Evolutionary conservation across 495 filamentous ascomycete genomes (phyloP), one percentile per base, ranked within the genome.

Genomic region (Penicillium flavigenum): DNA sequence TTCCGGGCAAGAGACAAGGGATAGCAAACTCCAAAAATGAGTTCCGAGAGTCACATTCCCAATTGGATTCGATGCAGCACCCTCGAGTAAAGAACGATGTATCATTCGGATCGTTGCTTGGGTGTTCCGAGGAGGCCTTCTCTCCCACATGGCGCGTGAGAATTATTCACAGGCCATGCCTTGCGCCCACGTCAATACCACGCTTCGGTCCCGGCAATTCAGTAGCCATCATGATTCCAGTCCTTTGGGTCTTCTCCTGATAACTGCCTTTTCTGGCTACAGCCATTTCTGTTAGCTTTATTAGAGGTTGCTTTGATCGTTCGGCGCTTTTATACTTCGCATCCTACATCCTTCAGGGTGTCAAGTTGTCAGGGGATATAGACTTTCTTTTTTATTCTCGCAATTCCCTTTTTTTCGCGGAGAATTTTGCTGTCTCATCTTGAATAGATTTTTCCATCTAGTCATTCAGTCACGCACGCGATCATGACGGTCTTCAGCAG

Each of bases 161-260:
- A 61, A 62, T 51, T 60, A 47, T 46, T 46, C 53, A 56, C 51
- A 47, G 3, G 59, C 62, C 58, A 66, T 58, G 63, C 61, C 61
- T 63, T 66, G 51, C 56, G 61, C 61, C 64, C 64, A 66, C 58
- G 61, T 53, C 63, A 38, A 43, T 57, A 27, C 60, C 60, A 62
- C 54, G 60, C 60, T 60, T 32, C 19, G 43, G 26, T 50, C 36
- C 24, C 42, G 50, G 47, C 44, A 45, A 56, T 43, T 47, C 46
- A 39, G 20, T 11, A 46, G 20, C 20, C 22, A 27, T 34, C 24
- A 58, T 43, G 32, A 61, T 20, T 38, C 27, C 19, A 17, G 26
- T 22, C 43, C 19, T 34, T 27, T 45, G 27, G 51, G 3, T 34
- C 48, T 51, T 63, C 63, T 66, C 60, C 57, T 46, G 10, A 34